Evolutionary conservation across 805 yeast genomes (phyloP).

Genomic region (Kluyveromyces siamensis): DNA sequence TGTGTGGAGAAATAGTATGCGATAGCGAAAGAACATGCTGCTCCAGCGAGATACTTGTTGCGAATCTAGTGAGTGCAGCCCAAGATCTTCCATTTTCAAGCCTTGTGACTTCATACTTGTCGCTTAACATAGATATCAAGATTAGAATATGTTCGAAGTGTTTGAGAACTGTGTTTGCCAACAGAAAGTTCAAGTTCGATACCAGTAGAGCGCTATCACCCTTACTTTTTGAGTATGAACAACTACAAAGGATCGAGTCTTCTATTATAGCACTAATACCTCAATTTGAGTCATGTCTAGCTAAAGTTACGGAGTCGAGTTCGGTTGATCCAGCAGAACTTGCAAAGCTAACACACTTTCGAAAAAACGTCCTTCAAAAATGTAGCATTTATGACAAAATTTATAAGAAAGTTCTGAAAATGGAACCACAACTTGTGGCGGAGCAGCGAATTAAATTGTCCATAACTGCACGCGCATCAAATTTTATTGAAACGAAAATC

Average conservation of each 20-base stretch:
- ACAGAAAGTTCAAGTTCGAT: conserved; percentile 41
- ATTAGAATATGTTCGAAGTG: conserved; percentile 66
- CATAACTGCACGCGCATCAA: conserved; percentile 46
- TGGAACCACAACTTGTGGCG: conserved; percentile 30
- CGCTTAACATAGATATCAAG: conserved; percentile 19
- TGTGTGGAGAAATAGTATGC: conserved; percentile 81
- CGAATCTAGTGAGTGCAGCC: conserved; percentile 16
- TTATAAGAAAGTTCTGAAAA: conserved; percentile 35
- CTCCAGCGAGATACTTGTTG: conserved; percentile 60
- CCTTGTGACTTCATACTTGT: conserved; percentile 9
- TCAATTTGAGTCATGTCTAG: conserved; percentile 32
- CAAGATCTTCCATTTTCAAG: conserved; percentile 17
- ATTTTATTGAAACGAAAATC: conserved; percentile 60
- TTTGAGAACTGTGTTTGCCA: conserved; percentile 49
- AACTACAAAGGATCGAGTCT: conserved; percentile 31
- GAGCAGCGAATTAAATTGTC: conserved; percentile 43
- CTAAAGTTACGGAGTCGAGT: conserved; percentile 3
- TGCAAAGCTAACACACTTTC: conserved; percentile 31
- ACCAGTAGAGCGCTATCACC: conserved; percentile 25
- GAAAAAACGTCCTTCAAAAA: conserved; percentile 39
- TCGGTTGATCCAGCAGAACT: conserved; percentile 27
- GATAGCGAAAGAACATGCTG: conserved; percentile 56
- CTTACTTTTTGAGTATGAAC: conserved; percentile 33
- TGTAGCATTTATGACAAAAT: conserved; percentile 44
- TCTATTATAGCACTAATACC: conserved; percentile 36